phyloP scores from a whole-genome alignment of 1,139 yeast genomes.

The Saccharomyces hybrid region DNA sequence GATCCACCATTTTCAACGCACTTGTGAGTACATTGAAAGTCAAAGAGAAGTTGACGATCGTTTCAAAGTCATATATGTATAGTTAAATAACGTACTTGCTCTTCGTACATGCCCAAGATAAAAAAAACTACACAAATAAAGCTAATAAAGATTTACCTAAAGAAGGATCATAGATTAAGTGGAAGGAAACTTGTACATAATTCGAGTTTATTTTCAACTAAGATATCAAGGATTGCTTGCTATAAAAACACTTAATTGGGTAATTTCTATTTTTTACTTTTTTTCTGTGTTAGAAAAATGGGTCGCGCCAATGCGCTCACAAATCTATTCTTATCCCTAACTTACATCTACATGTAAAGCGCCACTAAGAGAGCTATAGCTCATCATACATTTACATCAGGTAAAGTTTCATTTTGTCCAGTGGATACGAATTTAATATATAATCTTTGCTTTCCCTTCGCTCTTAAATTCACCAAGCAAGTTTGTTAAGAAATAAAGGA shows the following conservation, averaged over 20 bases:
- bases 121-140: background rate
- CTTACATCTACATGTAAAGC: background rate
- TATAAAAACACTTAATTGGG: background rate
- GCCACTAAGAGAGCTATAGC: background rate
- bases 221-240: background rate
- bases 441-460: background rate
- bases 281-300: background rate
- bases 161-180: background rate
- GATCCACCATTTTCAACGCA: constrained; percentile 42
- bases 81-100: constrained; percentile 2
- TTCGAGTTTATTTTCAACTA: background rate
- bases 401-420: background rate
- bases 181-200: background rate
- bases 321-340: background rate
- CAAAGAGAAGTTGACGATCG: constrained; percentile 61
- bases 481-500: background rate
- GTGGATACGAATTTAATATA: background rate
- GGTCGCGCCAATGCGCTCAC: background rate
- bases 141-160: background rate
- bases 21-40: constrained; percentile 54
- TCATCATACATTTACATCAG: background rate
- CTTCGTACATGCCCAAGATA: background rate
- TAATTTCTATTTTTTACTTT: background rate
- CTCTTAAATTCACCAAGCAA: background rate
- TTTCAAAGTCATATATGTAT: constrained; percentile 41